Conservation (phyloP, 306 rosid species). For the Clitoria ternatea region DNA sequence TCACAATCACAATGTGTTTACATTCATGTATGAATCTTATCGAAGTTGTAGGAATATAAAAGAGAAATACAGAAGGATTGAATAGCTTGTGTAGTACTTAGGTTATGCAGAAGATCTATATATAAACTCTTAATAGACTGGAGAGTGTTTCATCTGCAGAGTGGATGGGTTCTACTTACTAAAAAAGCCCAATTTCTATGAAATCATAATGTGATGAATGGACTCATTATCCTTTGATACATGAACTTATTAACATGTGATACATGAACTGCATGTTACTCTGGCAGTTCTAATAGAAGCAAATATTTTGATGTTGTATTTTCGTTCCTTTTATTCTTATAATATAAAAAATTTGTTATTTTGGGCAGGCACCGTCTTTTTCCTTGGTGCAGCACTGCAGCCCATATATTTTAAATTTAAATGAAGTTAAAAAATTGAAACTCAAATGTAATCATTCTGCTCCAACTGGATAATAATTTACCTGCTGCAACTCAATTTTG, state of each 20-base stretch:
- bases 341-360: not conserved
- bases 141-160: not conserved
- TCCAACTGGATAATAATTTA: not conserved
- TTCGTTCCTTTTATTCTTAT: not conserved
- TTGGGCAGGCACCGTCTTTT: constrained; percentile 9
- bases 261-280: not conserved
- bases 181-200: not conserved
- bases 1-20: too few relatives aligned
- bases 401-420: not conserved
- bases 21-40: not conserved
- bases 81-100: not conserved
- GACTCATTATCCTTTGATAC: too few relatives aligned
- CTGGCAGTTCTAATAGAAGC: not conserved
- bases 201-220: too few relatives aligned
- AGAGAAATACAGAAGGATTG: not conserved
- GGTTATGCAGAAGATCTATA: not conserved
- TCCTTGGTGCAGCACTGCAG: not conserved
- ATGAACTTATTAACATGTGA: too few relatives aligned
- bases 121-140: not conserved
- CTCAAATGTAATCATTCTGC: not conserved
- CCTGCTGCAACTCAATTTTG: not conserved
- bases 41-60: not conserved
- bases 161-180: not conserved
- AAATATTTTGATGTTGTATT: not conserved
- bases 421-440: not conserved